Percentiles rank a stretch among this genome's conserved stretches.
Evolutionary conservation across 805 yeast species (phyloP).

Genomic region (Kockiozyma suomiensis): DNA sequence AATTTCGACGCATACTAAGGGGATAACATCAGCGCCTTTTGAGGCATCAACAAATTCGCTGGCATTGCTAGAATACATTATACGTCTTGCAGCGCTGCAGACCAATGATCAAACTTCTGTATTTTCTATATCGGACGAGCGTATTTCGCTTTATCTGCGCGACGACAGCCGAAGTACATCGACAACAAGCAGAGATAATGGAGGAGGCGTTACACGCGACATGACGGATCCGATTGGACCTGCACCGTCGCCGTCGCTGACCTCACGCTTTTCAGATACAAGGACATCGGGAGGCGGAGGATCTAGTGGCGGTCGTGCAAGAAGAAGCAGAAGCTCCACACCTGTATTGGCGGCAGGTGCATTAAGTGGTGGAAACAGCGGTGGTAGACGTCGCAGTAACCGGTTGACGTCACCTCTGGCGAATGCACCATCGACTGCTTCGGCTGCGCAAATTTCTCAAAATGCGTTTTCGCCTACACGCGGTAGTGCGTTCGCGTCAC

Average conservation of each 20-base stretch:
- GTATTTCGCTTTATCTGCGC: conserved; percentile 59
- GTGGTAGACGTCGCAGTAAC: conserved; percentile 13
- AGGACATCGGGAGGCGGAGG: neutral
- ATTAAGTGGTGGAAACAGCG: conserved; percentile 21
- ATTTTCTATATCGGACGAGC: conserved; percentile 64
- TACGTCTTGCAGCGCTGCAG: conserved; percentile 63
- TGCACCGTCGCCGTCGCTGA: conserved; percentile 21
- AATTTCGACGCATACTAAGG: neutral
- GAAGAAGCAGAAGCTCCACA: conserved; percentile 5
- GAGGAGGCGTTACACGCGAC: conserved; percentile 18
- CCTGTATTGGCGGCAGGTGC: conserved; percentile 1
- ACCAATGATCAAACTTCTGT: conserved; percentile 58
- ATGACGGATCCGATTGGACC: conserved; percentile 32
- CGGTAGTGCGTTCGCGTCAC: neutral
- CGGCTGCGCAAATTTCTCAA: neutral
- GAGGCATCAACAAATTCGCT: conserved; percentile 37
- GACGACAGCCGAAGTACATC: conserved; percentile 51
- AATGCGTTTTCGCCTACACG: neutral
- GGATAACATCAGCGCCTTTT: neutral
- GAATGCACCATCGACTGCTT: neutral
- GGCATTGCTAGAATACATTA: conserved; percentile 63
- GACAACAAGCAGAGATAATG: neutral
- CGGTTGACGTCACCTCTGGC: conserved; percentile 1
- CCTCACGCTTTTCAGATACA: conserved; percentile 9
- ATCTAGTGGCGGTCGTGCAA: neutral